Conservation (phyloP, 1,284 basidiomycete genomes). For the Gomphus sp. region DNA sequence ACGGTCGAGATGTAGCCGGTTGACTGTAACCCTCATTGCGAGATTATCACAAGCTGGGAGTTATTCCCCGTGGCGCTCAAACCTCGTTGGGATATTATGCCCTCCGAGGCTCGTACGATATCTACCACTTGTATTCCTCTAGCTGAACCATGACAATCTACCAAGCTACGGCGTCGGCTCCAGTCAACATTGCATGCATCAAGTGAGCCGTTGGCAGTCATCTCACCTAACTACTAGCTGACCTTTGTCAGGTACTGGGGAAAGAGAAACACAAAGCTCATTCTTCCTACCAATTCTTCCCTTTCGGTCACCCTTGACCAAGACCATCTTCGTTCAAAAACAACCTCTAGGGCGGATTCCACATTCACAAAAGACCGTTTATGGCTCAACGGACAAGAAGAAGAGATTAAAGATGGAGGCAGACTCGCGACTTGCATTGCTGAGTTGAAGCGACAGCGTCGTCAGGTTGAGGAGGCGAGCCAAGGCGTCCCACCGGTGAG, state of each 20-base stretch:
- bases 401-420: slow-evolving; percentile 77
- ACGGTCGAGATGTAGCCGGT: neutral
- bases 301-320: slow-evolving; percentile 96
- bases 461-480: slow-evolving; percentile 64
- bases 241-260: slow-evolving; percentile 80
- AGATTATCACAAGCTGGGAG: neutral
- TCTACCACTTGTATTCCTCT: neutral
- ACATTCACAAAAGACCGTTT: slow-evolving; percentile 72
- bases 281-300: slow-evolving; percentile 96
- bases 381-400: slow-evolving; percentile 93
- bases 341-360: slow-evolving; percentile 81
- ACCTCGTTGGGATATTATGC: neutral
- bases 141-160: slow-evolving; percentile 45
- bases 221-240: slow-evolving; percentile 9
- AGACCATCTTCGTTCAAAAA: slow-evolving; percentile 91
- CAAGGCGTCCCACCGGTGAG: slow-evolving; percentile 57
- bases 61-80: neutral
- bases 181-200: slow-evolving; percentile 95
- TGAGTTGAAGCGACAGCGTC: slow-evolving; percentile 78
- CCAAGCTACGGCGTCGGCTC: slow-evolving; percentile 87
- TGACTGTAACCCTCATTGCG: neutral
- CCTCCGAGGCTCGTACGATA: neutral
- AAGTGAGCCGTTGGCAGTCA: slow-evolving; percentile 49
- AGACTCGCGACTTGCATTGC: slow-evolving; percentile 80
- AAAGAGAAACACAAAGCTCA: slow-evolving; percentile 92